Evolutionary conservation across 2,329 filamentous ascomycete species (phyloP), one percentile per base, ranked within the genome.

Genomic region (Myrmaecium sp.): DNA sequence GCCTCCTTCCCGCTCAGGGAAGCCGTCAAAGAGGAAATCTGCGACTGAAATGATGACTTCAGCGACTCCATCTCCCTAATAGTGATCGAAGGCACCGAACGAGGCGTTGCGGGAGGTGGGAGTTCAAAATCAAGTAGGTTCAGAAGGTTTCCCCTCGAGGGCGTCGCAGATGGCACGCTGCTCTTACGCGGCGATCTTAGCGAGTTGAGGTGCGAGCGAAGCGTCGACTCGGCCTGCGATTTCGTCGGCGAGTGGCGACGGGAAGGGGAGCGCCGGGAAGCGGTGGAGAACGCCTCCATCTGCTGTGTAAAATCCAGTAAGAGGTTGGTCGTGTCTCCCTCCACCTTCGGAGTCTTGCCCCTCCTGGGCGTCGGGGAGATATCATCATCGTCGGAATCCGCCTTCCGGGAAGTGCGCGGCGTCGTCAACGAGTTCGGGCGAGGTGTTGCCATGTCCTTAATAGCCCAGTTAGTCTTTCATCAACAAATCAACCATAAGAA

Each of bases 21-120:
- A 3, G 89, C 89, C 44, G 81, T 89, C 11, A 98, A 67, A n/a
- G 79, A 82, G 34, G 82, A 92, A 32, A 98, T 92, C 47, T 95
- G 81, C 0, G 84, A 92, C 27, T 91, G 64, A 41, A 92, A 91
- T 14, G 68, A 69, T 0, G 84, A 94, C 50, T 95, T 95, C 33
- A 95, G 63, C 9, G 78, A 80, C 47, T 98, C 89, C 3, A 95
- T 62, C 54, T 98, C 89, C 17, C 89, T 73, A 2, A 89, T 80
- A 2, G 84, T 93, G 38, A 95, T 77, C 6, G 76, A 81, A 1
- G 89, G 89, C 19, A 95, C 69, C 29, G 82, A 93, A 34, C 86
- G 74, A 9, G 89, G 89, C 1, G 89, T 95, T 2, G 86, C 83
- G 38, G 83, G 73, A 1, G 86, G 82, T n/a, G 84, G 83, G 6